Conservation (phyloP, 345 rosid species). For the Trapa incisa region DNA sequence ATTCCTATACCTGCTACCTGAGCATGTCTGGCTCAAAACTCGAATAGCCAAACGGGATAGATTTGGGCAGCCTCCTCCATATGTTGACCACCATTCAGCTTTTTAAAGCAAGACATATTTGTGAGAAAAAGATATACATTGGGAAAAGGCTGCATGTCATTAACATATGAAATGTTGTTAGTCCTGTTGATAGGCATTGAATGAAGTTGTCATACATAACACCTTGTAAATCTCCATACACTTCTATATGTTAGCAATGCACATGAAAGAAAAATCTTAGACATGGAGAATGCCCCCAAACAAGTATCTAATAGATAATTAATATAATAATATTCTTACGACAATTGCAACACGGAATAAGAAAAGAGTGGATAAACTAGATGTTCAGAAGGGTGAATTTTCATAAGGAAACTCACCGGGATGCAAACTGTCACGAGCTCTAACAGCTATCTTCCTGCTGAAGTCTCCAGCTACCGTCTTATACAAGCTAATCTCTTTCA, state of each 20-base stretch:
- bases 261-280: neutral
- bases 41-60: conserved; percentile 71
- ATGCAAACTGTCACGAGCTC: conserved; percentile 56
- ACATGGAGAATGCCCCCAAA: neutral
- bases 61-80: conserved; percentile 86
- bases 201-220: neutral
- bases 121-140: neutral
- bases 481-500: conserved; percentile 54
- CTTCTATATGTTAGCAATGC: neutral
- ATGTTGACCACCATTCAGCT: conserved; percentile 98
- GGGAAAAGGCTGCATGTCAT: neutral
- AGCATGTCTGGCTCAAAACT: conserved; percentile 75
- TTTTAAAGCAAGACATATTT: conserved; percentile 8
- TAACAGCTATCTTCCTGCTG: conserved; percentile 81
- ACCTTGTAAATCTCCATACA: neutral
- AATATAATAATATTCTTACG: neutral
- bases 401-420: conserved; percentile 13
- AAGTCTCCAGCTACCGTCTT: conserved; percentile 72
- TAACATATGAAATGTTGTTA: neutral
- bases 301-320: neutral
- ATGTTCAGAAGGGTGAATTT: neutral
- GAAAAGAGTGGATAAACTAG: neutral
- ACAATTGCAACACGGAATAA: neutral
- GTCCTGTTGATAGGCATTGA: neutral
- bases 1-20: conserved; percentile 32